Conservation (phyloP, 768 basidiomycete genomes). For the Russula lepida region DNA sequence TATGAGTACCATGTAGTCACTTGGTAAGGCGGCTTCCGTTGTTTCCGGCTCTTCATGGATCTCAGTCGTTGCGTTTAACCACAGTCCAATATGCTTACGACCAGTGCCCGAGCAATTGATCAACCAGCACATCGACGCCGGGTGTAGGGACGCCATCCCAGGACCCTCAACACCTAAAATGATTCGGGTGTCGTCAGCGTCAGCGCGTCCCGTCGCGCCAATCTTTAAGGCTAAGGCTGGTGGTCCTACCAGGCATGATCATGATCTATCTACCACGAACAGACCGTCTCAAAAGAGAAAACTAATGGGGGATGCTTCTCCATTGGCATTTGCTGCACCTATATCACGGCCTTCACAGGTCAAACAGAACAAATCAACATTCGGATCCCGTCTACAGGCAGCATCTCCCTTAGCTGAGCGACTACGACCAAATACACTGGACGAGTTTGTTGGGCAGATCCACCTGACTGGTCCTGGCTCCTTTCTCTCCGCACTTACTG, state of each 20-base stretch:
- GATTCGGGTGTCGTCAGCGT: background rate
- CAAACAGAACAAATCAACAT: conserved; percentile 9
- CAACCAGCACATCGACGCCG: conserved; percentile 15
- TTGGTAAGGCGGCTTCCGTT: conserved; percentile 2
- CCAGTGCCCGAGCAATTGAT: conserved; percentile 10
- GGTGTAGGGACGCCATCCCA: conserved; percentile 9
- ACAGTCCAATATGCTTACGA: conserved; percentile 16
- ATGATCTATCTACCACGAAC: too few species aligned
- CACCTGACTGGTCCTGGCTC: conserved; percentile 54
- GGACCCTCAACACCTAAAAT: conserved; percentile 3
- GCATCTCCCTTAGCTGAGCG: conserved; percentile 63
- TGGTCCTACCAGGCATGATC: background rate
- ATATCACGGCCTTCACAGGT: background rate
- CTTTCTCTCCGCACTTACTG: conserved; percentile 45
- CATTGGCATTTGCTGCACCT: background rate
- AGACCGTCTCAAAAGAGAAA: conserved; percentile 4
- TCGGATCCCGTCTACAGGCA: conserved; percentile 21
- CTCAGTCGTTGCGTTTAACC: background rate
- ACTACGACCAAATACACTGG: conserved; percentile 56
- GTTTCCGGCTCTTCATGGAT: background rate
- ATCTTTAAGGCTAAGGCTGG: background rate
- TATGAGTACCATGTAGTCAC: background rate
- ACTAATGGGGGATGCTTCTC: background rate
- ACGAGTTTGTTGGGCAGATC: conserved; percentile 66
- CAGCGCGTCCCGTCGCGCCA: conserved; percentile 6